These are phyloP conservation scores for Aspergillus candidus DNA, from an alignment of 2,329 filamentous ascomycete species.

Conservation along the genomic window DNA sequence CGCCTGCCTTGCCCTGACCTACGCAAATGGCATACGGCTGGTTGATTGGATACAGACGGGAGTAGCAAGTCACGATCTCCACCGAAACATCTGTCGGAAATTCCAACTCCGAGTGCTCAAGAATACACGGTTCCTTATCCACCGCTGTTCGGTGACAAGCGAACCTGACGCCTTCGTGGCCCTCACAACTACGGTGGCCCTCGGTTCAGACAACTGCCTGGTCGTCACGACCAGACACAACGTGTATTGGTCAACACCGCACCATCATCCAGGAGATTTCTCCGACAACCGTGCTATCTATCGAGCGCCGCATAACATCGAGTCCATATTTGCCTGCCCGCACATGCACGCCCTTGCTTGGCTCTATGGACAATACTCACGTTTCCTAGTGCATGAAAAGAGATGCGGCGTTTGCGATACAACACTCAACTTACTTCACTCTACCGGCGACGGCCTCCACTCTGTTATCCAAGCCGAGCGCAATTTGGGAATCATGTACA, in stretches of 20 bases:
- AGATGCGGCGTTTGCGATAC: neutral
- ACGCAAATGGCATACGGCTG: neutral
- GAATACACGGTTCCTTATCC: neutral
- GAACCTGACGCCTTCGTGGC: neutral
- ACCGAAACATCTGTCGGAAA: neutral
- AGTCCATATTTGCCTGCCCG: constrained; percentile 1
- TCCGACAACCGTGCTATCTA: neutral
- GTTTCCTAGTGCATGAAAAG: neutral
- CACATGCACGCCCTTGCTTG: neutral
- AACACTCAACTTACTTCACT: neutral
- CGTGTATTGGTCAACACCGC: constrained; percentile 1
- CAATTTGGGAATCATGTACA: neutral
- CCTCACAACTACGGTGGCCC: neutral
- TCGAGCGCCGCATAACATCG: neutral
- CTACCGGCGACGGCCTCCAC: neutral
- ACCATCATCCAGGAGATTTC: neutral
- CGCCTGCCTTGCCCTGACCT: constrained; percentile 3
- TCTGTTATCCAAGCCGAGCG: neutral
- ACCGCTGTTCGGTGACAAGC: constrained; percentile 1
- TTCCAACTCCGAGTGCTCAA: too few species aligned
- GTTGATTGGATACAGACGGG: constrained; percentile 2
- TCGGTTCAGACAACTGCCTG: constrained; percentile 1
- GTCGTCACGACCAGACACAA: constrained; percentile 1
- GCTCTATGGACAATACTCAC: neutral
- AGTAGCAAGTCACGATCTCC: neutral